Evolutionary conservation across 2,329 filamentous ascomycete species (phyloP).

Genomic region (Fusarium armeniacum): DNA sequence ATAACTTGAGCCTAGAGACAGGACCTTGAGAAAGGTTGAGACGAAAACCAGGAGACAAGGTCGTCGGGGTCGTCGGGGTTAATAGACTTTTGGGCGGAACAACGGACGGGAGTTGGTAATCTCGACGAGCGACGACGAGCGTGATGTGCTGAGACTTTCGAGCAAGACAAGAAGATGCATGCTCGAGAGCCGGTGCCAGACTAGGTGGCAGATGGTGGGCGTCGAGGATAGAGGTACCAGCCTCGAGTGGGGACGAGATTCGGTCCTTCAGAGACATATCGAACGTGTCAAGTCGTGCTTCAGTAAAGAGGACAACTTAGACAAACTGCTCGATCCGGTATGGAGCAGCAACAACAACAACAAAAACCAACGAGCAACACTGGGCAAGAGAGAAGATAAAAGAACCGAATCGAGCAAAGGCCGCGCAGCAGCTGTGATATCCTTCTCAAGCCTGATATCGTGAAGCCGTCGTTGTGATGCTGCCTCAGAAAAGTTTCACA

Average conservation of each 20-base stretch:
- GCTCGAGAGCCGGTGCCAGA: constrained; percentile 69
- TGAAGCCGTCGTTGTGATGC: constrained; percentile 25
- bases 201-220: constrained; percentile 69
- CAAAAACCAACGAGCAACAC: constrained; percentile 7
- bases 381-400: constrained; percentile 16
- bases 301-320: constrained; percentile 20
- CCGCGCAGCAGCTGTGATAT: constrained; percentile 43
- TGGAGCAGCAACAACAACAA: constrained; percentile 18
- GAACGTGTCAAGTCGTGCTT: constrained; percentile 27
- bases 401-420: constrained; percentile 21
- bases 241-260: constrained; percentile 75
- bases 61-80: constrained; percentile 50
- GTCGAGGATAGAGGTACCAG: constrained; percentile 71
- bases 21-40: constrained; percentile 53
- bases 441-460: constrained; percentile 30
- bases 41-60: constrained; percentile 52
- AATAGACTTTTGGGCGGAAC: constrained; percentile 41
- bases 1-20: constrained; percentile 53
- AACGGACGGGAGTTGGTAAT: constrained; percentile 66
- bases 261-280: constrained; percentile 66
- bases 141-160: constrained; percentile 69
- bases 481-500: constrained; percentile 26
- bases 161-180: constrained; percentile 68
- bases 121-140: constrained; percentile 69
- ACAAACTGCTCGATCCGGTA: constrained; percentile 5